These are phyloP conservation scores for Prunus kanzakura DNA, from an alignment of 306 rosid species.

Conservation along the genomic window DNA sequence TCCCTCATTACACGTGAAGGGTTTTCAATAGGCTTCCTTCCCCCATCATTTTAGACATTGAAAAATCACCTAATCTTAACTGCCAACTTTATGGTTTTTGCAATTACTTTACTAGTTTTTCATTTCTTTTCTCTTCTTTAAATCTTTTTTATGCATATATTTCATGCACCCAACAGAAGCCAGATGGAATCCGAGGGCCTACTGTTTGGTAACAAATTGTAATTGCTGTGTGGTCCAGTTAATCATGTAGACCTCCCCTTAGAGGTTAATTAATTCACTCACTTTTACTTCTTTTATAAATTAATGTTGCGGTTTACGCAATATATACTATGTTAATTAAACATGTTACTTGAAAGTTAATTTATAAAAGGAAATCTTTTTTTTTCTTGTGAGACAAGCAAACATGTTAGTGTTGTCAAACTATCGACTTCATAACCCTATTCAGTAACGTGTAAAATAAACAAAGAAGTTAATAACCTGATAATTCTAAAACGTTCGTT, in stretches of 20 bases:
- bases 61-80: constrained; percentile 16
- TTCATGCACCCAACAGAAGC: background rate
- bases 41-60: background rate
- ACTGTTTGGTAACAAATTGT: background rate
- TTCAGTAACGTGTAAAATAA: background rate
- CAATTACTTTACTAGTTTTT: background rate
- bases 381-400: background rate
- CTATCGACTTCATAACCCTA: background rate
- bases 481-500: too few species aligned
- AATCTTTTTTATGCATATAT: background rate
- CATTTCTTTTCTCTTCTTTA: background rate
- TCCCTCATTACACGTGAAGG: constrained; percentile 19
- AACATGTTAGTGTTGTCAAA: background rate
- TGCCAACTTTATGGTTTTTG: constrained; percentile 8
- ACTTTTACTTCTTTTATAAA: too few species aligned
- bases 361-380: too few species aligned
- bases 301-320: too few species aligned
- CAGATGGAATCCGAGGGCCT: background rate
- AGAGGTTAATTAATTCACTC: background rate
- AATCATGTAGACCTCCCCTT: background rate
- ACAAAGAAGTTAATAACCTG: background rate
- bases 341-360: too few species aligned
- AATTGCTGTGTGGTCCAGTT: background rate
- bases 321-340: too few species aligned
- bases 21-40: constrained; percentile 10